Evolutionary conservation across 2,329 filamentous ascomycete genomes (phyloP), one percentile per base, ranked within the genome.

Genomic region (Setomelanomma holmii): DNA sequence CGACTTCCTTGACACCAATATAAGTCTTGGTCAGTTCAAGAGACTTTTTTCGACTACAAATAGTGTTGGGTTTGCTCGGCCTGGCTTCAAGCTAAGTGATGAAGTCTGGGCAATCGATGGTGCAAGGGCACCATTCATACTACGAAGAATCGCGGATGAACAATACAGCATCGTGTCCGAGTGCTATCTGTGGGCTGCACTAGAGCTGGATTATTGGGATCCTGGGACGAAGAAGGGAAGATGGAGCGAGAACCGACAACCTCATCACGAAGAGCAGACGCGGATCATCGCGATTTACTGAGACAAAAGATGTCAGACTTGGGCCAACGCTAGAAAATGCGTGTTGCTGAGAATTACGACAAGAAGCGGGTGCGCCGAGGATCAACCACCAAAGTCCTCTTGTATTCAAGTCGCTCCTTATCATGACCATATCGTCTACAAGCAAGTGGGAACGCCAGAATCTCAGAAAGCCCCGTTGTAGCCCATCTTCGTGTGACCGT

Each of bases 161-260:
- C 3, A 17, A 8, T 56, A 56, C 35, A 39, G 22, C 23, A 38
- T 56, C 21, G 36, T 51, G 4, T 33, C 46, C n/a, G 30, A 56
- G 1, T 61, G 58, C 8, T 55, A 49, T 22, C 35, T 61, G 0
- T 52, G 51, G 55, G 55, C 51, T 14, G 41, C 55, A 3, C 10
- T 42, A 16, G 50, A 56, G 4, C 36, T 56, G 2, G 47, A 58
- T 3, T 44, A n/a, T 11, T 58, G 54, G 49, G 53, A 59, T 17
- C 30, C 49, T 14, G 51, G 44, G 5, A 49, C 40, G n/a, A 36
- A 41, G 33, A 58, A 55, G 19, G 45, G 51, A 0, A 19, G 33
- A 21, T 57, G 48, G 48, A 36, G 34, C 8, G 4, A 36, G 10
- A 17, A 16, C 8, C 11, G 34, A 17, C 7, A 8, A 7, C 2